phyloP scores from a whole-genome alignment of 176 grass and related monocot species.

The Tuctoria greenei region DNA sequence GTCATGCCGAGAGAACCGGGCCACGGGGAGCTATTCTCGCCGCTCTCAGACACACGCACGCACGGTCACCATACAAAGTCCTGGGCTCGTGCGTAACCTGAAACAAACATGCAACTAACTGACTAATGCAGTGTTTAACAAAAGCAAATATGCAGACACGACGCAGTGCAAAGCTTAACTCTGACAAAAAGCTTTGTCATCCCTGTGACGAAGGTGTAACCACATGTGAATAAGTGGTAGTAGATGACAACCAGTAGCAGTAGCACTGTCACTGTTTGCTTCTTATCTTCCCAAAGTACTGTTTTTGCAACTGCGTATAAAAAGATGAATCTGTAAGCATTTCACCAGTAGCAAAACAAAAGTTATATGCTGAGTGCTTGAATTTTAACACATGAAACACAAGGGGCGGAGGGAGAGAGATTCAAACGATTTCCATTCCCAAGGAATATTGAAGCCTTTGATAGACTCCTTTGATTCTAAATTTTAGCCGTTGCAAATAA shows the following conservation, averaged over 20 bases:
- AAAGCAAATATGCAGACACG: no score
- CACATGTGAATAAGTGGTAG: conserved; percentile 91
- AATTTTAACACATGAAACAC: neutral
- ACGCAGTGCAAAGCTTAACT: no score
- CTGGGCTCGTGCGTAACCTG: no score
- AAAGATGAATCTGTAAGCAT: conserved; percentile 9
- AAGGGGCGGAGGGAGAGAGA: neutral
- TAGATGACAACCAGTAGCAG: conserved; percentile 68
- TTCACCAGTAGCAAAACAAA: conserved; percentile 12
- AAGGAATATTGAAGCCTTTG: conserved; percentile 82
- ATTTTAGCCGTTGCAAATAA: no score
- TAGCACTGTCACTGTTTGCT: conserved; percentile 69
- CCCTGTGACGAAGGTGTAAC: conserved; percentile 87
- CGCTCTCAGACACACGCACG: no score
- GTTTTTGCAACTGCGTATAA: conserved; percentile 85
- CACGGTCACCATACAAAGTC: no score
- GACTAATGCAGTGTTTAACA: no score
- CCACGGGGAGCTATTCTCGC: no score
- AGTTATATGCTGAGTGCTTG: neutral
- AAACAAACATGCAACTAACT: no score
- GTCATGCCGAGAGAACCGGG: no score
- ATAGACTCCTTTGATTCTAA: conserved; percentile 64
- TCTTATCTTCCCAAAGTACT: conserved; percentile 90
- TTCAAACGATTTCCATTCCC: conserved; percentile 81
- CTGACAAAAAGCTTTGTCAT: conserved; percentile 58